Percentiles rank a stretch among this genome's conserved stretches.
Conservation (phyloP, 2,329 filamentous ascomycete genomes). For the Celoporthe dispersa region DNA sequence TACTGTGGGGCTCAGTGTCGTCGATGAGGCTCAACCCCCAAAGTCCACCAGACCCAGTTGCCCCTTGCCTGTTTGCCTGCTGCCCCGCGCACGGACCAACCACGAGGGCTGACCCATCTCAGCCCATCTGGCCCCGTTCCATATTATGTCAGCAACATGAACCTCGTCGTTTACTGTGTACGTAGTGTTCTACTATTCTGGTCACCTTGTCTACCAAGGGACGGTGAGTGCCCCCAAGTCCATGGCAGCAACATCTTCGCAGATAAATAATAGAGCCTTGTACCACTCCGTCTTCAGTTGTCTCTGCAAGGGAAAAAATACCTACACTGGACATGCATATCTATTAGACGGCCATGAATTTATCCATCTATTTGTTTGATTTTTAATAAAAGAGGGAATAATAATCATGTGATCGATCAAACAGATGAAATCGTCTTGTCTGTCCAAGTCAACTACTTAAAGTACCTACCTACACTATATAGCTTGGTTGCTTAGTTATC, state of each 20-base stretch:
- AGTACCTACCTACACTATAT: not conserved
- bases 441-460: too few species aligned
- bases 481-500: not conserved
- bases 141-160: constrained; percentile 7
- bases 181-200: not conserved
- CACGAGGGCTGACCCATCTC: not conserved
- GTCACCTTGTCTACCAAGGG: not conserved
- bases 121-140: not conserved
- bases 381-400: too few species aligned
- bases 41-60: not conserved
- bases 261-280: not conserved
- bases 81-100: constrained; percentile 10
- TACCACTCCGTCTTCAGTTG: not conserved
- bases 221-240: not conserved
- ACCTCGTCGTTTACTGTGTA: not conserved
- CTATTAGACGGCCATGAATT: not conserved
- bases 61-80: not conserved
- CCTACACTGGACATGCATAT: not conserved
- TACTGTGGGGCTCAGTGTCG: constrained; percentile 14
- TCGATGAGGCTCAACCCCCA: constrained; percentile 14
- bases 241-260: not conserved
- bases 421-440: not conserved
- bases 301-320: not conserved
- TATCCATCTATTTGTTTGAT: too few species aligned
- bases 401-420: not conserved